A percentile compares a stretch with the other conserved stretches of the same genome.
Evolutionary conservation across 371 early-diverging fungal genomes (phyloP).

Genomic region (Apophysomyces ossiformis): DNA sequence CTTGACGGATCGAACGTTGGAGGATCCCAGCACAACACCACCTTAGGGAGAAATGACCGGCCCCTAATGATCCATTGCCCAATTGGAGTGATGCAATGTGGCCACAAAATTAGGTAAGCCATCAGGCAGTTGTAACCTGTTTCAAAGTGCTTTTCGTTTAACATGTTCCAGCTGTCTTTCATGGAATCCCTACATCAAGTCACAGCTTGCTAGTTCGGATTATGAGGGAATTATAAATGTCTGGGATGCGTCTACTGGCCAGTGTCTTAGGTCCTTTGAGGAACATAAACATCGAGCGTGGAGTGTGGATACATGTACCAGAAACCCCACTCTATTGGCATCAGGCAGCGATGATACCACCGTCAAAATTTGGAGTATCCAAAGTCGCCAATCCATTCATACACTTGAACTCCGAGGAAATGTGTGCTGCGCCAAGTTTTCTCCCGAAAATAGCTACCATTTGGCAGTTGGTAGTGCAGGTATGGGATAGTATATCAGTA

Average conservation of each 20-base stretch:
- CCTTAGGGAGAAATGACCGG: neutral
- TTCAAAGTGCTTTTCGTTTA: neutral
- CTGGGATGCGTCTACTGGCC: slow-evolving; percentile 81
- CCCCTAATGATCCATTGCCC: slow-evolving; percentile 64
- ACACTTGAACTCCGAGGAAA: slow-evolving; percentile 87
- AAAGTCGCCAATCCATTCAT: slow-evolving; percentile 64
- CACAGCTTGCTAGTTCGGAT: slow-evolving; percentile 83
- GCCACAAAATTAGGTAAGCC: slow-evolving; percentile 58
- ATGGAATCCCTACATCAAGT: slow-evolving; percentile 86
- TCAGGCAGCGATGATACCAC: slow-evolving; percentile 89
- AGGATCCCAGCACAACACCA: neutral
- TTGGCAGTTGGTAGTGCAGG: slow-evolving; percentile 89
- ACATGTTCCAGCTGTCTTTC: slow-evolving; percentile 72
- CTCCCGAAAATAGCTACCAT: slow-evolving; percentile 72
- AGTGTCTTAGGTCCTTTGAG: slow-evolving; percentile 60
- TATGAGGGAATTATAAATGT: slow-evolving; percentile 88
- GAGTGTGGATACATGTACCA: slow-evolving; percentile 84
- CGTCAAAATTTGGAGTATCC: slow-evolving; percentile 91
- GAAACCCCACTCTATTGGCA: slow-evolving; percentile 79
- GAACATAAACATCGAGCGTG: slow-evolving; percentile 92
- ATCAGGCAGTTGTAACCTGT: neutral
- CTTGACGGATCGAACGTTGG: neutral
- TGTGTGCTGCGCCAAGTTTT: slow-evolving; percentile 91
- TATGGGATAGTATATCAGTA: slow-evolving; percentile 24
- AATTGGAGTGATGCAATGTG: slow-evolving; percentile 60